Percentiles rank a stretch among this genome's conserved stretches.
phyloP scores from a whole-genome alignment of 345 rosid genomes.

The Linum usitatissimum region DNA sequence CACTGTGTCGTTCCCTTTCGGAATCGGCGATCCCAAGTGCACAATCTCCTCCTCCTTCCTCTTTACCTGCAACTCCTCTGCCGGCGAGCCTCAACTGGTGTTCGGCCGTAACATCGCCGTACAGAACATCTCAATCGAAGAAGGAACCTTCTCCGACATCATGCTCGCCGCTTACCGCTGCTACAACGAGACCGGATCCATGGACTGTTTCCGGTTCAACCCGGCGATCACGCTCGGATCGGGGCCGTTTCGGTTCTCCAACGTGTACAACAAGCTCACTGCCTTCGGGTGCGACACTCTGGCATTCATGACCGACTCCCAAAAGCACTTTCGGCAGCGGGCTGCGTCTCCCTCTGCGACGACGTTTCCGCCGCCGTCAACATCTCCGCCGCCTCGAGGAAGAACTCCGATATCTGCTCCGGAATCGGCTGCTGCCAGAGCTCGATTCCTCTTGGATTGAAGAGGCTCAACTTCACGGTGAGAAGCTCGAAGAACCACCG shows the following conservation, averaged over 20 bases:
- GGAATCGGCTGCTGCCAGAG: slow-evolving; percentile 25
- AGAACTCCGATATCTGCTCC: slow-evolving; percentile 8
- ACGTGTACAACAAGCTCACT: slow-evolving; percentile 17
- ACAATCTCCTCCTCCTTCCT: background rate
- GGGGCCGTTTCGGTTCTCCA: slow-evolving; percentile 11
- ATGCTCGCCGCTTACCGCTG: background rate
- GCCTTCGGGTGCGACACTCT: slow-evolving; percentile 18
- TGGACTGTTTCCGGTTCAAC: too few relatives aligned
- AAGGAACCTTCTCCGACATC: slow-evolving; percentile 4
- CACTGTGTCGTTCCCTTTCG: slow-evolving; percentile 23
- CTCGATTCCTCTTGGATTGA: slow-evolving; percentile 8
- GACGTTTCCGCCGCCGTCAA: too few relatives aligned
- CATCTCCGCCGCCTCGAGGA: too few relatives aligned
- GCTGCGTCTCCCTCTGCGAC: slow-evolving; percentile 9
- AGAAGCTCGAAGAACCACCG: background rate
- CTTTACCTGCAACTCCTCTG: slow-evolving; percentile 6
- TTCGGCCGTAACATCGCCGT: background rate
- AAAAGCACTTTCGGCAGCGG: accelerated
- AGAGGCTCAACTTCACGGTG: background rate
- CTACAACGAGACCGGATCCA: background rate
- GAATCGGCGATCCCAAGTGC: slow-evolving; percentile 2
- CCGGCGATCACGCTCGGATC: background rate
- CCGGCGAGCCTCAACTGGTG: background rate
- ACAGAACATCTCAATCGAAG: background rate
- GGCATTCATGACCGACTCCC: too few relatives aligned